These are phyloP conservation scores for Corylus heterophylla DNA, from an alignment of 306 rosid species.

Conservation along the genomic window DNA sequence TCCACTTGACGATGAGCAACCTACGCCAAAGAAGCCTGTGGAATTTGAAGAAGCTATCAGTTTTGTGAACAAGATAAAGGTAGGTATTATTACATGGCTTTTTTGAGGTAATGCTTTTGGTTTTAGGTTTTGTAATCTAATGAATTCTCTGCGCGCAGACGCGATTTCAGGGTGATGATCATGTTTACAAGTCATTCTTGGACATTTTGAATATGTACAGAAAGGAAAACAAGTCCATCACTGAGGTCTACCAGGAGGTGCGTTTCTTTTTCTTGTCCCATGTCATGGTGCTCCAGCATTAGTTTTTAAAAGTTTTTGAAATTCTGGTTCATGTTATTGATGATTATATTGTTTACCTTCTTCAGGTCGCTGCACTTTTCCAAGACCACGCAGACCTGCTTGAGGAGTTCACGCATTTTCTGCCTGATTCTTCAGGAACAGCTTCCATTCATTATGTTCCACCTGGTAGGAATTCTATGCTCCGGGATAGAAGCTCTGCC, in stretches of 20 bases:
- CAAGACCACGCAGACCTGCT: constrained; percentile 84
- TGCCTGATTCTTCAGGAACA: constrained; percentile 73
- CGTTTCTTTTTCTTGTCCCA: constrained; percentile 24
- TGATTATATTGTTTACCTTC: constrained; percentile 29
- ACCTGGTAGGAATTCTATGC: constrained; percentile 62
- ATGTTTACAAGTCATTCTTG: constrained; percentile 86
- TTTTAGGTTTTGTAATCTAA: constrained; percentile 29
- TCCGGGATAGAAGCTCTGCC: constrained; percentile 81
- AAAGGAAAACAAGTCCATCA: constrained; percentile 83
- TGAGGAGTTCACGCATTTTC: constrained; percentile 81
- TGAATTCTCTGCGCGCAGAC: constrained; percentile 58
- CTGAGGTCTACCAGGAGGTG: constrained; percentile 89
- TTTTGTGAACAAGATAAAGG: constrained; percentile 98
- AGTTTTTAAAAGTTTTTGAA: constrained; percentile 1
- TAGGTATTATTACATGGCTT: constrained; percentile 29
- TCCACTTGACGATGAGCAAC: constrained; percentile 79
- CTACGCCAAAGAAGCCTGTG: constrained; percentile 80
- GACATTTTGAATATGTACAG: constrained; percentile 97
- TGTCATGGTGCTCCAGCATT: constrained; percentile 18
- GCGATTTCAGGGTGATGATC: constrained; percentile 91
- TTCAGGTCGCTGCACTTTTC: constrained; percentile 88
- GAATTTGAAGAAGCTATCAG: constrained; percentile 95
- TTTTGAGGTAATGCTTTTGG: constrained; percentile 23
- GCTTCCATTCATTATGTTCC: constrained; percentile 55
- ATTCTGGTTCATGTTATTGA: constrained; percentile 10